Base-by-base conservation (phyloP, 345 rosid species). In the Murraya koenigii region DNA sequence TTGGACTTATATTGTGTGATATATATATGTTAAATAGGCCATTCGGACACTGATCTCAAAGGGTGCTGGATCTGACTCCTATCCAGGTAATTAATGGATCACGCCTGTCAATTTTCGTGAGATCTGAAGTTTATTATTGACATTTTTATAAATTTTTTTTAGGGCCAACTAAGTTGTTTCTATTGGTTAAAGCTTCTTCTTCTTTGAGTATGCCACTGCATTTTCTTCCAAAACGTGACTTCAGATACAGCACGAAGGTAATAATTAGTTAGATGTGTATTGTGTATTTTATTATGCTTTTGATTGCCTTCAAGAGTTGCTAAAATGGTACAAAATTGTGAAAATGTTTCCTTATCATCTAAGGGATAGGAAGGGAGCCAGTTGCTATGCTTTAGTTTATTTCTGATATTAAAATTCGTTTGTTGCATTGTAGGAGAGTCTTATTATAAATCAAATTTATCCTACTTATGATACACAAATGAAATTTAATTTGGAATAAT, bases 211-310 rank as follows among this genome's bases (percentile, higher is more conserved):
- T 89, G 58, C 94, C 98, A 26, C 81, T 81, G 73, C 94, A 94
- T 90, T 96, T 92, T 88, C 93, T 94, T 82, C 99, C 97, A 47
- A 96, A 94, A 86, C 97, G 94, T 66, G 99, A 91, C 75, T 94
- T 96, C 87, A 94, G 80, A 88, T 89, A 80, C 85, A 90, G 82
- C 88, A 92, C 85, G 85, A 94, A 94, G 97, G 99, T 94, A 80
- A 63, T 11, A 35, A 36, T 59, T 22, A 28, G 30, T 47, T 65
- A 36, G 28, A 65, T 56, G 75, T 49, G 30, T 30, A 22, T 55
- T 9, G 13, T 56, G 13, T 56, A 26, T 36, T 55, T 41, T 22
- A 56, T 33, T 35, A 33, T 72, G 20, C 30, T 72, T 22, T 56
- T 23, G 35, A 56, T 35, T 35, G 49, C 64, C 58, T n/a, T 6